These are phyloP conservation scores for Pseudogymnoascus sp. DNA, from an alignment of 2,329 filamentous ascomycete species.

Conservation along the genomic window DNA sequence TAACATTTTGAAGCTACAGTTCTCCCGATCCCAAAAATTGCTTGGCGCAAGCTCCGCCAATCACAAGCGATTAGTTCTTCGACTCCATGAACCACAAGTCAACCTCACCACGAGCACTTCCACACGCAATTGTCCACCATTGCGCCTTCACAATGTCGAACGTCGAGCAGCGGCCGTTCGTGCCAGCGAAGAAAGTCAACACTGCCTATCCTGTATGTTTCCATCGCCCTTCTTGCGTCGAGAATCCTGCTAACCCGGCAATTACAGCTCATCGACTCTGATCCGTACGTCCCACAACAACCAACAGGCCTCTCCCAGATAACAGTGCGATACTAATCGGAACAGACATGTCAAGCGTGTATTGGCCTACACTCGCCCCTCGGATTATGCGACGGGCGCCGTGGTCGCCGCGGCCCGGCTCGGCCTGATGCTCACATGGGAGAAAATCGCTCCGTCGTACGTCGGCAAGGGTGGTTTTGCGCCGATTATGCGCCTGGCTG, in stretches of 20 bases:
- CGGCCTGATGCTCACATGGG: conserved; percentile 67
- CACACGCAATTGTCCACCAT: conserved; percentile 16
- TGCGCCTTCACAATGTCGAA: conserved; percentile 30
- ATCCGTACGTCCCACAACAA: conserved; percentile 65
- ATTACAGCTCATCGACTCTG: conserved; percentile 91
- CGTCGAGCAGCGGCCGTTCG: conserved; percentile 40
- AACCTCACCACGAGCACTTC: background rate
- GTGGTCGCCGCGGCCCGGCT: conserved; percentile 67
- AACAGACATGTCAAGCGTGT: conserved; percentile 85
- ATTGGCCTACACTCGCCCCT: conserved; percentile 74
- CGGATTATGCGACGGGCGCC: conserved; percentile 71
- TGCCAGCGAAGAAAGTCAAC: conserved; percentile 71
- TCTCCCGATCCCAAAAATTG: conserved; percentile 9
- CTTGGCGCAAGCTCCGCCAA: conserved; percentile 9
- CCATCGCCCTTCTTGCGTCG: conserved; percentile 12
- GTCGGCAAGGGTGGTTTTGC: conserved; percentile 78
- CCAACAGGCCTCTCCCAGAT: background rate
- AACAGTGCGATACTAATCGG: conserved; percentile 25
- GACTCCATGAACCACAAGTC: conserved; percentile 10
- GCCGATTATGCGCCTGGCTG: conserved; percentile 72
- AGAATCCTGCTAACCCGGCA: conserved; percentile 25
- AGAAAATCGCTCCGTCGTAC: conserved; percentile 77
- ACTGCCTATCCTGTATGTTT: conserved; percentile 79
- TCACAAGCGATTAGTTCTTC: conserved; percentile 10
- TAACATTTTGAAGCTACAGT: conserved; percentile 11